phyloP scores from a whole-genome alignment of 306 rosid genomes.

The Trichosanthes truncata region DNA sequence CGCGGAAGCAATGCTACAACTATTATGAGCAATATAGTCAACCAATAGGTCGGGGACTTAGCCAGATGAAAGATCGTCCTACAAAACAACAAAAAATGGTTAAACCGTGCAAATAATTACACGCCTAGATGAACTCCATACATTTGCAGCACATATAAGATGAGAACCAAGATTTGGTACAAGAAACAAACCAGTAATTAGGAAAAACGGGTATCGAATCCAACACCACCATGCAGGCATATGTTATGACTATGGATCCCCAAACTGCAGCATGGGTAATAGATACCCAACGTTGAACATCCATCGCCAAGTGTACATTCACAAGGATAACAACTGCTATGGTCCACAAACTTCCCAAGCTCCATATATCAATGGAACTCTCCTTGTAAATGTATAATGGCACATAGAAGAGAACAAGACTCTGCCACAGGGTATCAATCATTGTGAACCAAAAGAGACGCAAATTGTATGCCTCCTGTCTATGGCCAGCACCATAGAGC shows the following conservation, averaged over 20 bases:
- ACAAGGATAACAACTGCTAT: slow-evolving; percentile 91
- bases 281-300: slow-evolving; percentile 68
- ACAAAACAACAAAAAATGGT: slow-evolving; percentile 16
- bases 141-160: slow-evolving; percentile 12
- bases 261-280: slow-evolving; percentile 77
- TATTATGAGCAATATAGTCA: slow-evolving; percentile 62
- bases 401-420: slow-evolving; percentile 75
- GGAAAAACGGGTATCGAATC: slow-evolving; percentile 82
- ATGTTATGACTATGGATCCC: slow-evolving; percentile 88
- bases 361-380: slow-evolving; percentile 83
- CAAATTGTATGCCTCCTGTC: slow-evolving; percentile 83
- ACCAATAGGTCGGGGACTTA: slow-evolving; percentile 66
- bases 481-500: slow-evolving; percentile 76
- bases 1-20: slow-evolving; percentile 84
- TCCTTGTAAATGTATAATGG: slow-evolving; percentile 74
- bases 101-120: background rate
- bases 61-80: slow-evolving; percentile 80
- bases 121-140: background rate
- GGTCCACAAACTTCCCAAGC: slow-evolving; percentile 98
- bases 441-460: slow-evolving; percentile 84
- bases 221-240: slow-evolving; percentile 73
- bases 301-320: slow-evolving; percentile 91
- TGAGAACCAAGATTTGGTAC: background rate
- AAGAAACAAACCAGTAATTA: slow-evolving; percentile 70
- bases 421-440: slow-evolving; percentile 98